phyloP scores from a whole-genome alignment of 139 green algal genomes.

The Micromonas pusilla region DNA sequence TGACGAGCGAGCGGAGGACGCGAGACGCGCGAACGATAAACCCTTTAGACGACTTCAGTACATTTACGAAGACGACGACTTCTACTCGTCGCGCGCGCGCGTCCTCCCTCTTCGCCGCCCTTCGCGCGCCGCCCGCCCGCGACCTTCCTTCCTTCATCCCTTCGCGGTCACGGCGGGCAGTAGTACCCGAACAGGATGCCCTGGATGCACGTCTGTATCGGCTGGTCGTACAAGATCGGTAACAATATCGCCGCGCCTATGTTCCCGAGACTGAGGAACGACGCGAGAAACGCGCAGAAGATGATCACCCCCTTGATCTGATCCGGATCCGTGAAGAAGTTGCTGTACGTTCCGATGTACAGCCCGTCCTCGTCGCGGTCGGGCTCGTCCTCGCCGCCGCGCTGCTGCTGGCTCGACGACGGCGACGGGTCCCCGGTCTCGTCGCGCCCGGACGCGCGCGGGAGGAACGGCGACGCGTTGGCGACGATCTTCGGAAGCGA shows the following conservation, averaged over 20 bases:
- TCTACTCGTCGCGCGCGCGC: no score
- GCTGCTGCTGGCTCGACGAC: background rate
- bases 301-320: constrained; percentile 22
- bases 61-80: no score
- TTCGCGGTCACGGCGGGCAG: no score
- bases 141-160: no score
- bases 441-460: background rate
- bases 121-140: no score
- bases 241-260: constrained; percentile 10
- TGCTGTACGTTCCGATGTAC: constrained; percentile 27
- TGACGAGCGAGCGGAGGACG: no score
- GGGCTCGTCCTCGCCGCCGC: background rate
- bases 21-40: no score
- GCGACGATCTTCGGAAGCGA: no score
- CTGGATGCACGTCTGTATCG: background rate
- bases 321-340: constrained; percentile 28
- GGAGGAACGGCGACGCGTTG: no score
- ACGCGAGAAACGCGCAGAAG: constrained; percentile 24
- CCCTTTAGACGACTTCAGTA: no score
- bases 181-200: constrained; percentile 13
- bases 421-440: background rate
- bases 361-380: constrained; percentile 20
- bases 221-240: constrained; percentile 6
- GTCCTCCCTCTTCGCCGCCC: no score
- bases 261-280: constrained; percentile 19